Percentiles rank a stretch among this genome's conserved stretches.
These are phyloP conservation scores for Thalia dealbata DNA, from an alignment of 176 grass and related monocot genomes.

Conservation along the genomic window DNA sequence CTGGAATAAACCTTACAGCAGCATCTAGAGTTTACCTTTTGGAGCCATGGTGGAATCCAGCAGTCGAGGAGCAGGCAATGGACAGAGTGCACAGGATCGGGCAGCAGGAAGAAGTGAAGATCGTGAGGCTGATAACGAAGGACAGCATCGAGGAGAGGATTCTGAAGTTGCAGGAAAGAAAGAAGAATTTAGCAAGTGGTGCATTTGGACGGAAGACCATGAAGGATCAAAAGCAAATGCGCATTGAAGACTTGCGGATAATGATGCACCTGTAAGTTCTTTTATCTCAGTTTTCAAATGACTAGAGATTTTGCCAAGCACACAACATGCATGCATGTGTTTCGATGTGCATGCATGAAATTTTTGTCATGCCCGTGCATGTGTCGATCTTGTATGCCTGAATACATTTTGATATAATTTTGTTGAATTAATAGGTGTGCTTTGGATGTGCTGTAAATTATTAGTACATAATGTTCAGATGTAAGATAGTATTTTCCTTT, in stretches of 20 bases:
- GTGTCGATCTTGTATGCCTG: background rate
- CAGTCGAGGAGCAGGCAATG: constrained; percentile 93
- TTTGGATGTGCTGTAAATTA: background rate
- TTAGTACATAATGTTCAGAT: background rate
- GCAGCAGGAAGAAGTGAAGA: constrained; percentile 62
- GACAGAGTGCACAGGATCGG: constrained; percentile 88
- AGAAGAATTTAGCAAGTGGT: constrained; percentile 40
- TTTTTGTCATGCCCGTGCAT: background rate
- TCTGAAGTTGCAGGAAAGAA: constrained; percentile 68
- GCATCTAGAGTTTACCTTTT: constrained; percentile 82
- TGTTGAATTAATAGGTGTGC: background rate
- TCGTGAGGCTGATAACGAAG: constrained; percentile 59
- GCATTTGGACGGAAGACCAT: constrained; percentile 52
- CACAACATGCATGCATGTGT: background rate
- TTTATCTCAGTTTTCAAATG: constrained; percentile 6
- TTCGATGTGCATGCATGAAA: background rate
- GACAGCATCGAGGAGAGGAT: constrained; percentile 84
- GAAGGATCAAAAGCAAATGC: constrained; percentile 49
- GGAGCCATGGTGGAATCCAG: constrained; percentile 94
- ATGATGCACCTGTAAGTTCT: constrained; percentile 48
- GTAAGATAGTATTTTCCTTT: background rate
- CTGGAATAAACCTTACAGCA: constrained; percentile 68
- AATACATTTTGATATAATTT: background rate
- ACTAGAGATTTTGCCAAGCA: background rate
- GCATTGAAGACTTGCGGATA: constrained; percentile 64